Percentiles rank a stretch among this genome's conserved stretches.
phyloP scores from a whole-genome alignment of 805 yeast species.

The Barnettozyma californica region DNA sequence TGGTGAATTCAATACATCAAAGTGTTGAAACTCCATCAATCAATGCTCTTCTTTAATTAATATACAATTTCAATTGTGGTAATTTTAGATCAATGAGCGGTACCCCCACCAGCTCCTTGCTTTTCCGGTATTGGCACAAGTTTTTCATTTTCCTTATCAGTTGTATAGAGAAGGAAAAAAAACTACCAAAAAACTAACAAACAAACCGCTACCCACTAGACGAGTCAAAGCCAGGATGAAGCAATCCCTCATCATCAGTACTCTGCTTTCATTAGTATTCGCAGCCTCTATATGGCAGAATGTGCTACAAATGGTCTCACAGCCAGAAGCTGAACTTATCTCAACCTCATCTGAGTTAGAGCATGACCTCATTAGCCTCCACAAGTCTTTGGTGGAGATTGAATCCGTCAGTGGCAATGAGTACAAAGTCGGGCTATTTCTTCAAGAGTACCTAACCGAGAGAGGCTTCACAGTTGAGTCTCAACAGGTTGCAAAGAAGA shows the following conservation, averaged over 20 bases:
- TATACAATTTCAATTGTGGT: too few species aligned
- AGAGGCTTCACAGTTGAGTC: constrained; percentile 50
- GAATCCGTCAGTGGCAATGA: constrained; percentile 22
- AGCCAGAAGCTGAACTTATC: neutral
- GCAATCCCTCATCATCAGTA: neutral
- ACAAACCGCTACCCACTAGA: neutral
- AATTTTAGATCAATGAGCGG: too few species aligned
- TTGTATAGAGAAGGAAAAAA: neutral
- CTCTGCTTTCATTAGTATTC: neutral
- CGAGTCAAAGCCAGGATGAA: neutral
- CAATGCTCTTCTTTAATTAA: too few species aligned
- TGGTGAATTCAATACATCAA: neutral
- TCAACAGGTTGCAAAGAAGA: constrained; percentile 28
- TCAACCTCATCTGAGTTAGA: constrained; percentile 4
- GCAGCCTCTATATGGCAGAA: constrained; percentile 7
- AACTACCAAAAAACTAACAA: neutral
- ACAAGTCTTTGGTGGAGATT: constrained; percentile 23
- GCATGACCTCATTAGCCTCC: constrained; percentile 21
- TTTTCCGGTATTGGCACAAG: too few species aligned
- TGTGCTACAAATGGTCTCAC: neutral
- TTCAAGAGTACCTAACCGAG: constrained; percentile 12
- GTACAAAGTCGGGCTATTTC: constrained; percentile 14
- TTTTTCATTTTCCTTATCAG: too few species aligned
- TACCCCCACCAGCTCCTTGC: too few species aligned
- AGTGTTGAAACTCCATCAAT: too few species aligned